phyloP scores from a whole-genome alignment of 441 rosid species.

The Erodium chrysanthum region DNA sequence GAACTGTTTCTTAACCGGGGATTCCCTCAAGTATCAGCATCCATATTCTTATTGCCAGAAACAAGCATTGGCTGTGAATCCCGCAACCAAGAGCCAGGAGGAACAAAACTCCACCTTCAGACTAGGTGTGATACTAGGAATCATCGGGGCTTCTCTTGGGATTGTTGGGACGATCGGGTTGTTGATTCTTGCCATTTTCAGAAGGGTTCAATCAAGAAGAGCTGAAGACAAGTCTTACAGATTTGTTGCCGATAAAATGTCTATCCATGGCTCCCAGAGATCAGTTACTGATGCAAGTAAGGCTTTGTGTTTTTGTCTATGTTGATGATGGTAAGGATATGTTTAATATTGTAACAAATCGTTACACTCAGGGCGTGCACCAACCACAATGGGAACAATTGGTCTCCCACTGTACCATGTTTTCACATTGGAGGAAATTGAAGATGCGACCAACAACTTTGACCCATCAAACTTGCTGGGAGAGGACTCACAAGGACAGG shows the following conservation, averaged over 20 bases:
- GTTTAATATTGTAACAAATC: no score
- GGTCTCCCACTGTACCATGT: conserved; percentile 63
- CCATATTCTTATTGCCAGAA: conserved; percentile 58
- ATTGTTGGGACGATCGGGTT: conserved; percentile 30
- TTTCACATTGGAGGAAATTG: conserved; percentile 69
- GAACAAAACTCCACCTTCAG: conserved; percentile 26
- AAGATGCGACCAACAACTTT: conserved; percentile 75
- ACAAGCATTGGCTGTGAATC: conserved; percentile 67
- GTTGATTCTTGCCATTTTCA: conserved; percentile 32
- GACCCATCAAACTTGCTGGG: conserved; percentile 49
- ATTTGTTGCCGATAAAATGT: conserved; percentile 38
- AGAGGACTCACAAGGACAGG: conserved; percentile 60
- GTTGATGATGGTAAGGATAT: not conserved
- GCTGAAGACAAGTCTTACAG: conserved; percentile 29
- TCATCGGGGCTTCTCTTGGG: conserved; percentile 51
- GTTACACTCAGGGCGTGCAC: conserved; percentile 48
- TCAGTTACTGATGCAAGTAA: conserved; percentile 55
- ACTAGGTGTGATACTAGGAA: conserved; percentile 42
- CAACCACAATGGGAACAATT: conserved; percentile 68
- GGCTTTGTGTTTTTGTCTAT: conserved; percentile 10
- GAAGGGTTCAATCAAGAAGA: conserved; percentile 31
- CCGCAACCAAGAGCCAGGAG: conserved; percentile 25
- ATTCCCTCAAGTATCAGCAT: conserved; percentile 46
- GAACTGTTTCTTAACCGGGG: conserved; percentile 56
- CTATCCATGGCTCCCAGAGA: conserved; percentile 43